phyloP scores from a whole-genome alignment of 345 rosid species.

The Populus nigra region DNA sequence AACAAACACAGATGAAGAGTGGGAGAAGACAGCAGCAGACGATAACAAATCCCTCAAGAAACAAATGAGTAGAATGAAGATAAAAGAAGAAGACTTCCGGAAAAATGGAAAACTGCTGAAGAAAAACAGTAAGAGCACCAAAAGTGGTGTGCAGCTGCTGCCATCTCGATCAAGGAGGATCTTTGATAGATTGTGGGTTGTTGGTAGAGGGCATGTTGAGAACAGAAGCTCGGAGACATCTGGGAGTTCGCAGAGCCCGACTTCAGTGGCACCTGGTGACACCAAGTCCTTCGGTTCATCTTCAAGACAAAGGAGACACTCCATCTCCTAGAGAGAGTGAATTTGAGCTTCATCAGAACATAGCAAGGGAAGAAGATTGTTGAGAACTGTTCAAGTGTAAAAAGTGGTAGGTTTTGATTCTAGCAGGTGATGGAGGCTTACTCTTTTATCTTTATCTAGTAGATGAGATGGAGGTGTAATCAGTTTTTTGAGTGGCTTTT shows the following conservation, averaged over 20 bases:
- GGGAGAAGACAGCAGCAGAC: constrained; percentile 31
- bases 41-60: constrained; percentile 42
- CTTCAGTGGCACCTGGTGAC: constrained; percentile 59
- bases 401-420: constrained; percentile 19
- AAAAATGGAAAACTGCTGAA: constrained; percentile 38
- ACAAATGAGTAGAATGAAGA: constrained; percentile 35
- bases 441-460: background rate
- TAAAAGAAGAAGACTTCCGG: constrained; percentile 25
- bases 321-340: constrained; percentile 48
- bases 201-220: constrained; percentile 54
- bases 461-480: background rate
- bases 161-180: constrained; percentile 90
- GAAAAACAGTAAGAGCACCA: constrained; percentile 56
- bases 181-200: constrained; percentile 68
- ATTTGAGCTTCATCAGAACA: background rate
- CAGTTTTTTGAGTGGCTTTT: background rate
- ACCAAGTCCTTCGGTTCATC: constrained; percentile 67
- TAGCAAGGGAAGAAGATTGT: background rate
- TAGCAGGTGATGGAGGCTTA: constrained; percentile 7
- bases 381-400: constrained; percentile 20
- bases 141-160: constrained; percentile 57
- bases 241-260: constrained; percentile 83
- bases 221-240: constrained; percentile 79
- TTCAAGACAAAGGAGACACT: constrained; percentile 66
- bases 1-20: constrained; percentile 49